Conservation (phyloP, 805 yeast species). For the Metschnikowia amazonensis region DNA sequence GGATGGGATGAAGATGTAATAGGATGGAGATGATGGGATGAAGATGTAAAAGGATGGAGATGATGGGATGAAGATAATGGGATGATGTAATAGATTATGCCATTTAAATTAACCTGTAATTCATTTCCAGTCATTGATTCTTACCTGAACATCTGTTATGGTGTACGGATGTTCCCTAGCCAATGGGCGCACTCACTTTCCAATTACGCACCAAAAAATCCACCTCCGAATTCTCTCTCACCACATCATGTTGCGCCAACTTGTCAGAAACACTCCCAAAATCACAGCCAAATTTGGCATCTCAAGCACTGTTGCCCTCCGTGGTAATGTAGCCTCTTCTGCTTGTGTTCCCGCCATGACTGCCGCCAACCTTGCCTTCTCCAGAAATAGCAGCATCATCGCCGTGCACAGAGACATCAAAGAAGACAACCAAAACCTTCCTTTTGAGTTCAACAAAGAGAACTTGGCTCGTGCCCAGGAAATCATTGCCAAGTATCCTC, state of each 20-base stretch:
- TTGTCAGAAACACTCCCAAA: constrained; percentile 14
- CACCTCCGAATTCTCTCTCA: not conserved
- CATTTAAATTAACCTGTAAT: too few species aligned
- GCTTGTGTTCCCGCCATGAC: constrained; percentile 7
- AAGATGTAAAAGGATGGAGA: too few species aligned
- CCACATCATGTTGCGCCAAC: constrained; percentile 21
- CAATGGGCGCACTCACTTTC: constrained; percentile 17
- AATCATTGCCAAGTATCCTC: constrained; percentile 75
- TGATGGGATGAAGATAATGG: too few species aligned
- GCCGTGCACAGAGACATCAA: constrained; percentile 72
- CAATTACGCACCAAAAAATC: constrained; percentile 15
- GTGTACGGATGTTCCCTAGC: constrained; percentile 15
- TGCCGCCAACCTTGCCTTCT: constrained; percentile 14
- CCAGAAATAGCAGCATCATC: constrained; percentile 37
- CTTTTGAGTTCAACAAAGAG: constrained; percentile 69
- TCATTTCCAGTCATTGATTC: too few species aligned
- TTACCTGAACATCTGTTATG: too few species aligned
- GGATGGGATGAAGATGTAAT: too few species aligned
- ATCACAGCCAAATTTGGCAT: not conserved
- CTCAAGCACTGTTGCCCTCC: not conserved
- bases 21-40: too few species aligned
- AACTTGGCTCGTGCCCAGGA: constrained; percentile 66
- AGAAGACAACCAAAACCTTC: constrained; percentile 60
- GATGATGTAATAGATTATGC: too few species aligned
- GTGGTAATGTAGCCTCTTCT: not conserved